A percentile compares a stretch with the other conserved stretches of the same genome.
Conservation (phyloP, 163 green algal genomes). For the Coccomyxa subellipsoidea region DNA sequence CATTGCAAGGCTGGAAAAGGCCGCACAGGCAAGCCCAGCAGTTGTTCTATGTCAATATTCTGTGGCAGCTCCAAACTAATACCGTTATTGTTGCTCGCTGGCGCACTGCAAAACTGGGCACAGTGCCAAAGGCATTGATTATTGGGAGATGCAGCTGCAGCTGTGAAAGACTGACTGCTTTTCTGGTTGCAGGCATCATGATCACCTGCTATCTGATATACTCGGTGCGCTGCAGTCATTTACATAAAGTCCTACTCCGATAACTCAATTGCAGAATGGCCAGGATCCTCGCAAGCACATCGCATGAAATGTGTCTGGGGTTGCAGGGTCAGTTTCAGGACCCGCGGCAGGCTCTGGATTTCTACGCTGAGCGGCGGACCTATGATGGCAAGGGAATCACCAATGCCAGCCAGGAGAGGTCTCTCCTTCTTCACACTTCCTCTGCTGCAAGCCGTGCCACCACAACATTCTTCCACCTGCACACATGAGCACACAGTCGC, state of each 20-base stretch:
- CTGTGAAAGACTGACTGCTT: too few relatives aligned
- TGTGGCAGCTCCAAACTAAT: too few relatives aligned
- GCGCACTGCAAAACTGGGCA: too few relatives aligned
- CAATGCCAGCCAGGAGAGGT: conserved; percentile 67
- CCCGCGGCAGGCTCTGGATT: conserved; percentile 30
- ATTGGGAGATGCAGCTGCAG: too few relatives aligned
- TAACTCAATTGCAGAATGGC: background rate
- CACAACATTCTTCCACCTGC: background rate
- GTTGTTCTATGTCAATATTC: too few relatives aligned
- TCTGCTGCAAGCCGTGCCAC: background rate
- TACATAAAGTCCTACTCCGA: too few relatives aligned
- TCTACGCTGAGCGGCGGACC: conserved; percentile 56
- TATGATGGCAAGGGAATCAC: conserved; percentile 64
- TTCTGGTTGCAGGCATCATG: too few relatives aligned
- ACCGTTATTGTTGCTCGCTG: too few relatives aligned
- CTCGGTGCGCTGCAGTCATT: conserved; percentile 37
- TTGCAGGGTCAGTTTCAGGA: background rate
- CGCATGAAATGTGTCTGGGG: background rate
- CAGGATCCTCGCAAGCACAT: background rate
- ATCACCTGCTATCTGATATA: conserved; percentile 68
- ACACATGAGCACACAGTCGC: background rate
- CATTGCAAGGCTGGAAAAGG: conserved; percentile 84
- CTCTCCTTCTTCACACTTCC: background rate
- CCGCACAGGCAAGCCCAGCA: too few relatives aligned
- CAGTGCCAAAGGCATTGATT: too few relatives aligned